phyloP scores from a whole-genome alignment of 768 basidiomycete genomes.

The Neoboletus subvelutipes region DNA sequence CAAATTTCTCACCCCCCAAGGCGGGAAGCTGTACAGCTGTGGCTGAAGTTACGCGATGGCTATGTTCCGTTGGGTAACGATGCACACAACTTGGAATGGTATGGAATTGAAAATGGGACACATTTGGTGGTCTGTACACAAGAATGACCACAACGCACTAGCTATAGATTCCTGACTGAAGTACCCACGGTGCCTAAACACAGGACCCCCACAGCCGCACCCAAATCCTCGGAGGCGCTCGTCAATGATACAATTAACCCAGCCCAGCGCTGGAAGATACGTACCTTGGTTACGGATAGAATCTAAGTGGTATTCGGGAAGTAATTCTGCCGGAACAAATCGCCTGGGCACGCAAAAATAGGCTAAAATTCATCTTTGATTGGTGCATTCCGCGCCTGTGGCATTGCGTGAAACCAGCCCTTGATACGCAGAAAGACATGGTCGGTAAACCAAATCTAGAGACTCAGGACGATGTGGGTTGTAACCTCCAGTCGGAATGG shows the following conservation, averaged over 20 bases:
- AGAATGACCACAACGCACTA: constrained; percentile 7
- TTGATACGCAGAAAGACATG: constrained; percentile 8
- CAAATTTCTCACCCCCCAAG: constrained; percentile 27
- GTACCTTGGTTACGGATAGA: constrained; percentile 18
- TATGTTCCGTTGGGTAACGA: constrained; percentile 52
- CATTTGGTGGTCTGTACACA: constrained; percentile 32
- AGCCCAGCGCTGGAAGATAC: constrained; percentile 1
- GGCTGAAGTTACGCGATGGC: constrained; percentile 55
- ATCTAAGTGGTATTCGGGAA: neutral
- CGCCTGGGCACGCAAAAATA: constrained; percentile 6
- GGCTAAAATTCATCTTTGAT: constrained; percentile 1
- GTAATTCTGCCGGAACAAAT: neutral
- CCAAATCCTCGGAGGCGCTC: constrained; percentile 5
- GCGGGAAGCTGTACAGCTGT: constrained; percentile 44
- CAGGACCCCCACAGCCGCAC: constrained; percentile 12
- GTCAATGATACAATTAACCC: constrained; percentile 7
- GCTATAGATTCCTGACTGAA: neutral
- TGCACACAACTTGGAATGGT: constrained; percentile 60
- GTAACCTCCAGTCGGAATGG: constrained; percentile 19
- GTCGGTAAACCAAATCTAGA: constrained; percentile 5
- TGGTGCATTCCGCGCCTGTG: constrained; percentile 4
- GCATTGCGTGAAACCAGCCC: constrained; percentile 15
- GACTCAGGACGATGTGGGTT: constrained; percentile 20
- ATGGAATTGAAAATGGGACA: constrained; percentile 62
- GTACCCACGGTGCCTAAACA: constrained; percentile 1